These are phyloP conservation scores for Ceratocystis huliohia DNA, from an alignment of 2,329 filamentous ascomycete species.

Conservation along the genomic window DNA sequence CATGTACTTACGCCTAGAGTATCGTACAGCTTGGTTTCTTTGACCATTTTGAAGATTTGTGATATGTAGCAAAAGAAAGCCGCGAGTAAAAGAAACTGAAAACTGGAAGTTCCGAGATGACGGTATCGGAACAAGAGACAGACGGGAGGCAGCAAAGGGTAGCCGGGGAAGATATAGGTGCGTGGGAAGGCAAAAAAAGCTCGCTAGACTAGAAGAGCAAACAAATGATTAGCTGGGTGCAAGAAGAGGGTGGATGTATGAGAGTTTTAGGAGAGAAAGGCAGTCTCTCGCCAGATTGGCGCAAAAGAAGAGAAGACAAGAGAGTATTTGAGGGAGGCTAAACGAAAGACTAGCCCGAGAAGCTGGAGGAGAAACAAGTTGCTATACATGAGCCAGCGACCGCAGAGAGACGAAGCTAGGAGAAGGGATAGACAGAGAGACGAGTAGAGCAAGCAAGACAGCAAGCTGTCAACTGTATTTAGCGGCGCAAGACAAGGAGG, in stretches of 20 bases:
- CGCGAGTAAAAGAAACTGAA: not conserved
- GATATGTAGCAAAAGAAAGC: not conserved
- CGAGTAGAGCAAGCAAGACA: not conserved
- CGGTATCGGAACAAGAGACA: not conserved
- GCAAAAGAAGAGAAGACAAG: not conserved
- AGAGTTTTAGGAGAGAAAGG: too few relatives aligned
- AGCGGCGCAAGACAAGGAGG: too few relatives aligned
- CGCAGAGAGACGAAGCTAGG: not conserved
- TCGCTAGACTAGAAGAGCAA: not conserved
- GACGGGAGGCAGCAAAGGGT: not conserved
- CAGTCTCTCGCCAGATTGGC: not conserved
- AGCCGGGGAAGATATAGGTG: not conserved
- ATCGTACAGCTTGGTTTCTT: constrained; percentile 70
- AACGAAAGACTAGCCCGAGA: not conserved
- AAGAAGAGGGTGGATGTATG: too few relatives aligned
- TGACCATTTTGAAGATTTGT: constrained; percentile 45
- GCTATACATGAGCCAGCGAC: too few relatives aligned
- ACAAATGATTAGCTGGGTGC: not conserved
- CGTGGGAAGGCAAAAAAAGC: not conserved
- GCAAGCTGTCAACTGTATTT: too few relatives aligned
- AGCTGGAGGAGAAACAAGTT: too few relatives aligned
- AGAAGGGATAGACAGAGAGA: not conserved
- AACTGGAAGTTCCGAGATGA: not conserved
- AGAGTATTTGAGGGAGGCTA: not conserved
- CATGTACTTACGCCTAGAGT: constrained; percentile 53